These are phyloP conservation scores for Penicillium sp. DNA, from an alignment of 2,329 filamentous ascomycete genomes.

Conservation along the genomic window DNA sequence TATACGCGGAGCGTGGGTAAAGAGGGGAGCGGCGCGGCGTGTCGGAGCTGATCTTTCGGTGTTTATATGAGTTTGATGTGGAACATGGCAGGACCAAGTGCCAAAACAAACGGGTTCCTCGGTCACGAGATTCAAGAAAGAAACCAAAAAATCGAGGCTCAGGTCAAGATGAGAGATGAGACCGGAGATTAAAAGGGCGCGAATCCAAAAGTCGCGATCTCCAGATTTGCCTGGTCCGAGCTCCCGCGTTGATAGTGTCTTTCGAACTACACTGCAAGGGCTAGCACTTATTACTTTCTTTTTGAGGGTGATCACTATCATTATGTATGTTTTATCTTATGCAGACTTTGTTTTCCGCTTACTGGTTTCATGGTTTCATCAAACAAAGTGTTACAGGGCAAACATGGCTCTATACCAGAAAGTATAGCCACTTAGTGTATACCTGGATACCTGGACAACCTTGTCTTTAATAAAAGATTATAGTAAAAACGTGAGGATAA, in stretches of 20 bases:
- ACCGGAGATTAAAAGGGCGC: slow-evolving; percentile 22
- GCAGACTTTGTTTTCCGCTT: background rate
- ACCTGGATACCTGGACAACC: background rate
- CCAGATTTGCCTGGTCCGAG: slow-evolving; percentile 38
- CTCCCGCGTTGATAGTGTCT: slow-evolving; percentile 23
- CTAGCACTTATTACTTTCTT: background rate
- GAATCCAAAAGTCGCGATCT: slow-evolving; percentile 41
- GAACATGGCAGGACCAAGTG: slow-evolving; percentile 32
- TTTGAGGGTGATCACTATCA: background rate
- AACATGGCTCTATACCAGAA: background rate
- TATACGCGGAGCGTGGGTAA: background rate
- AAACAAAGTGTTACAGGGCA: background rate
- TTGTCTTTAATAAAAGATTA: background rate
- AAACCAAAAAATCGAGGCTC: slow-evolving; percentile 1
- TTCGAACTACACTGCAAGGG: slow-evolving; percentile 1
- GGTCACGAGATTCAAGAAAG: background rate
- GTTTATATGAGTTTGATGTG: slow-evolving; percentile 16
- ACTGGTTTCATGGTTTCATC: background rate
- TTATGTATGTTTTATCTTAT: background rate
- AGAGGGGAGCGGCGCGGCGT: slow-evolving; percentile 8
- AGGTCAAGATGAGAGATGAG: slow-evolving; percentile 6
- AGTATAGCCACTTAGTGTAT: background rate
- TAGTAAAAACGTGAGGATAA: too few species aligned
- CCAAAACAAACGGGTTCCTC: background rate
- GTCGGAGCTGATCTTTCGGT: slow-evolving; percentile 2